These are phyloP conservation scores for Nepenthes gracilis DNA, from an alignment of 148 eudicot species.

Conservation along the genomic window DNA sequence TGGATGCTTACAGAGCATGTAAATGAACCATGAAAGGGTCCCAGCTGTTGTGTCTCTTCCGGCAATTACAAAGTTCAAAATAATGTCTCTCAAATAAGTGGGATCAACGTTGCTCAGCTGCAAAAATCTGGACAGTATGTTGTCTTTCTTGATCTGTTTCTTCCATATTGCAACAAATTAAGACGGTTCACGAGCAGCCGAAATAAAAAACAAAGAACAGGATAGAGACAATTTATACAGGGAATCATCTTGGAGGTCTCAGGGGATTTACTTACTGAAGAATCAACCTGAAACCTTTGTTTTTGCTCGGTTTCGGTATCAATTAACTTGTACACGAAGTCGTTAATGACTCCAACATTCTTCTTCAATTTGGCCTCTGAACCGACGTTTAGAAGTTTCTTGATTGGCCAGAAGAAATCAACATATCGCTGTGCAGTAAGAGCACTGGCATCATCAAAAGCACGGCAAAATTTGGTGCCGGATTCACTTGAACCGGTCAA, in stretches of 20 bases:
- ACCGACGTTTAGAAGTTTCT: conserved; percentile 51
- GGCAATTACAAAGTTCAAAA: conserved; percentile 43
- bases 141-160: conserved; percentile 27
- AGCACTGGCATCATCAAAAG: conserved; percentile 64
- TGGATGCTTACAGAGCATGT: conserved; percentile 48
- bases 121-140: conserved; percentile 50
- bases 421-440: conserved; percentile 37
- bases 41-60: conserved; percentile 50
- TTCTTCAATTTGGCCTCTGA: conserved; percentile 38
- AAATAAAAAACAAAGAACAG: neutral
- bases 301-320: conserved; percentile 22
- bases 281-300: neutral
- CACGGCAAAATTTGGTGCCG: conserved; percentile 37
- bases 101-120: conserved; percentile 37
- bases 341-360: conserved; percentile 20
- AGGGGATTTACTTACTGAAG: conserved; percentile 4
- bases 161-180: neutral
- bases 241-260: neutral
- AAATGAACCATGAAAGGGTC: conserved; percentile 55
- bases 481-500: conserved; percentile 54
- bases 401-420: conserved; percentile 52
- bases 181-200: neutral
- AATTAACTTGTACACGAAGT: conserved; percentile 50
- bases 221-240: neutral
- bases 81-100: conserved; percentile 38